These are phyloP conservation scores for Debaryomycetaceae sp. DNA, from an alignment of 1,139 yeast genomes.

Conservation along the genomic window DNA sequence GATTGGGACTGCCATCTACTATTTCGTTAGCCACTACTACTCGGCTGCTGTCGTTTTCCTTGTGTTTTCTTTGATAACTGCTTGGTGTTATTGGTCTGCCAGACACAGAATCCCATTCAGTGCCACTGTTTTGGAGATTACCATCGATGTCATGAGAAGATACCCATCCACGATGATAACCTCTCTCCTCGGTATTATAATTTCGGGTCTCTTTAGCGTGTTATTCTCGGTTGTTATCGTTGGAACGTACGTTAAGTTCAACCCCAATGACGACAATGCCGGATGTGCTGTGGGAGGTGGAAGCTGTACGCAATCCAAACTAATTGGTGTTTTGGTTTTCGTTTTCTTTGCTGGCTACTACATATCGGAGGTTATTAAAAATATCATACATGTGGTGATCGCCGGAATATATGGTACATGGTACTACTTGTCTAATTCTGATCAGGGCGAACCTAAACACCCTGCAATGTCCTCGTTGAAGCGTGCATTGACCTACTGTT, in stretches of 20 bases:
- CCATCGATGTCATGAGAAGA: constrained; percentile 70
- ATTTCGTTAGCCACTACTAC: constrained; percentile 60
- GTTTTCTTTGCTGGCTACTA: constrained; percentile 84
- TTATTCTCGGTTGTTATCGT: constrained; percentile 67
- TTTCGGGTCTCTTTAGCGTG: constrained; percentile 62
- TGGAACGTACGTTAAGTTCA: constrained; percentile 74
- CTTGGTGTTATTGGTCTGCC: constrained; percentile 72
- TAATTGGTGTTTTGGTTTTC: constrained; percentile 65
- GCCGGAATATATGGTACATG: constrained; percentile 89
- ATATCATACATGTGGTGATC: constrained; percentile 79
- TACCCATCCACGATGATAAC: constrained; percentile 68
- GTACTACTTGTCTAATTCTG: constrained; percentile 77
- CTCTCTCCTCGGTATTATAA: constrained; percentile 61
- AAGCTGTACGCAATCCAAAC: constrained; percentile 59
- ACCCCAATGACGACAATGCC: constrained; percentile 32
- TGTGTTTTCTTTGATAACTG: constrained; percentile 59
- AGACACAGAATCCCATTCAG: constrained; percentile 69
- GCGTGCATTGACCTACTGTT: constrained; percentile 80
- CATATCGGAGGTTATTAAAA: constrained; percentile 79
- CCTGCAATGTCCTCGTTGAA: constrained; percentile 82
- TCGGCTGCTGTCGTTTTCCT: constrained; percentile 78
- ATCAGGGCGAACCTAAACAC: constrained; percentile 75
- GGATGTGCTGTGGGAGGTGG: constrained; percentile 55
- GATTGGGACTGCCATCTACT: constrained; percentile 71
- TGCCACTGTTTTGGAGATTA: constrained; percentile 66